Evolutionary conservation across 331 rosid species (phyloP).

Genomic region (Quercus lobata): DNA sequence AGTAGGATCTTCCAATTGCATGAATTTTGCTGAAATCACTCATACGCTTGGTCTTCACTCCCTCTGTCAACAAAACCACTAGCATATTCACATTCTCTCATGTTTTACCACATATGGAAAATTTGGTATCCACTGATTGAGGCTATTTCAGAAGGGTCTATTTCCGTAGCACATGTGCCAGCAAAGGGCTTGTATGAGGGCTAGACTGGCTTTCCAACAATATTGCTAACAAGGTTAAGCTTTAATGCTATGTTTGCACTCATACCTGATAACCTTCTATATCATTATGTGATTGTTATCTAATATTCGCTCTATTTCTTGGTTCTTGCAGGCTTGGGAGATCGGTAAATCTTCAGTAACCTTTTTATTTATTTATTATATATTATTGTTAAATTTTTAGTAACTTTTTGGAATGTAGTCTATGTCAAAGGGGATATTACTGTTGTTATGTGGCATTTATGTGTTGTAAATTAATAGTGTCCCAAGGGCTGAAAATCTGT

Average conservation of each 20-base stretch:
- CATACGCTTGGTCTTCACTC: constrained; percentile 57
- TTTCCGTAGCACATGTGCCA: constrained; percentile 57
- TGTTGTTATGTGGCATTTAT: constrained; percentile 24
- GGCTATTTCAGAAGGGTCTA: neutral
- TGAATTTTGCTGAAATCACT: constrained; percentile 59
- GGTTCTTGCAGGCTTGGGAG: neutral
- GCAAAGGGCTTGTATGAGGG: constrained; percentile 62
- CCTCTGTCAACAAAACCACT: constrained; percentile 54
- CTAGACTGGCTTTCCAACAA: constrained; percentile 69
- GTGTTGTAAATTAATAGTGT: constrained; percentile 23
- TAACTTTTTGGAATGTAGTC: constrained; percentile 17
- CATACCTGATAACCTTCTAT: neutral
- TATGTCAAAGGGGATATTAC: constrained; percentile 7
- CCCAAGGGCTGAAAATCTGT: neutral
- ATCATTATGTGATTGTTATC: neutral
- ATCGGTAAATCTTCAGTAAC: neutral
- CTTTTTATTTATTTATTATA: neutral
- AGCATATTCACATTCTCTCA: constrained; percentile 16
- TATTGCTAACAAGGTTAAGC: constrained; percentile 41
- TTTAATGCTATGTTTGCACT: neutral
- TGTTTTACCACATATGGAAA: neutral
- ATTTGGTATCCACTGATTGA: neutral
- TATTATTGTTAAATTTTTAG: neutral
- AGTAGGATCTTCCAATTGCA: constrained; percentile 69
- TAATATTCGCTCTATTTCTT: too few relatives aligned